Evolutionary conservation across 805 yeast species (phyloP).

Genomic region (Nakazawaea molendinolei): DNA sequence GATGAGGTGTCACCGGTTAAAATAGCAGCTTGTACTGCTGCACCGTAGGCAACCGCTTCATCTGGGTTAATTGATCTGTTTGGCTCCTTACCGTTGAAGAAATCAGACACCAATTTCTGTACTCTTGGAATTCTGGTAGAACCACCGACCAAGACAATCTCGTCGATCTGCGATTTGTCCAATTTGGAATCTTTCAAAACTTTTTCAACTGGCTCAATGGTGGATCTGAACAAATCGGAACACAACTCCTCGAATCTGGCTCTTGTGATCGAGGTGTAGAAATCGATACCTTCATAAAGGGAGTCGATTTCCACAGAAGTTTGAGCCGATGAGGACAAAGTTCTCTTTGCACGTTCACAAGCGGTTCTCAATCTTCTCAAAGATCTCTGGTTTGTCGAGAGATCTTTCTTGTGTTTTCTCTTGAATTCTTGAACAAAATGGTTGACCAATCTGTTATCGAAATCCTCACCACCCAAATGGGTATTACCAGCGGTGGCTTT

Average conservation of each 20-base stretch:
- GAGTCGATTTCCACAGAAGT: conserved; percentile 95
- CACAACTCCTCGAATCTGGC: conserved; percentile 97
- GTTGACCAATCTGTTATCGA: conserved; percentile 74
- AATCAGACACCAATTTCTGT: conserved; percentile 91
- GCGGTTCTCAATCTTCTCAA: conserved; percentile 98
- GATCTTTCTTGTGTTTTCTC: conserved; percentile 96
- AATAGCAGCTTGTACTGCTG: conserved; percentile 97
- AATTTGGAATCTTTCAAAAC: conserved; percentile 78
- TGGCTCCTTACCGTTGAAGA: conserved; percentile 96
- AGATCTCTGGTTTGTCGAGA: conserved; percentile 91
- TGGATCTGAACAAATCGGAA: conserved; percentile 89
- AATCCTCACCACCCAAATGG: conserved; percentile 83
- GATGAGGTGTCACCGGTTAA: conserved; percentile 94
- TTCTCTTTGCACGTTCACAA: conserved; percentile 99
- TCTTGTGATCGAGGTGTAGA: conserved; percentile 93
- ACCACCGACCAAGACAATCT: conserved; percentile 92
- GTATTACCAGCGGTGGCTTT: conserved; percentile 81
- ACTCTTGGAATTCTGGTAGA: conserved; percentile 98
- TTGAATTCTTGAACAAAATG: conserved; percentile 93
- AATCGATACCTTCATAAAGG: conserved; percentile 89
- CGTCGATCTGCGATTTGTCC: conserved; percentile 77
- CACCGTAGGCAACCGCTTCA: conserved; percentile 99
- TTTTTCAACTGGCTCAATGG: conserved; percentile 92
- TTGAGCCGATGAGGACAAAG: conserved; percentile 92
- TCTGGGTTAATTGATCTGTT: conserved; percentile 96